Evolutionary conservation across 208 protist genomes (phyloP), one percentile per base, ranked within the genome.

Genomic region (Trypanosoma platydactyli): DNA sequence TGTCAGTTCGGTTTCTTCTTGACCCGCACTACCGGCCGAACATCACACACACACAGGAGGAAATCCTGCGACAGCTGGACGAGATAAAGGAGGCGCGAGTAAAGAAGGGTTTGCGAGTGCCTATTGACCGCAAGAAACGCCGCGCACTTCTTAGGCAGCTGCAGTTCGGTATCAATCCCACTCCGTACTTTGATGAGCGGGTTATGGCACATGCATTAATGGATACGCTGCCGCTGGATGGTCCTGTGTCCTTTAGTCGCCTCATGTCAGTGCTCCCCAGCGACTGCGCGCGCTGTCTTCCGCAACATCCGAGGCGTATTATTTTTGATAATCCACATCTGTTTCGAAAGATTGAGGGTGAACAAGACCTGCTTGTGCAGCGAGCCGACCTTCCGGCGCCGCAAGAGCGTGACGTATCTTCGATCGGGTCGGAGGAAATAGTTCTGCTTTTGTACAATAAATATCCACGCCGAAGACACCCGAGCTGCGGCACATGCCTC

Each of bases 141-240:
- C 86, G 89, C 1, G 54, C 54, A 27, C 53, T 92, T 38, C 66
- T 64, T 41, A 78, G 77, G 24, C 71, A 88, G 54, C 77, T 94
- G n/a, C 64, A 83, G 49, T 92, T 77, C 72, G 52, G 85, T 40
- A 57, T 51, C 13, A 77, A 82, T 35, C 83, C 84, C 6, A 81
- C 74, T 0, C 86, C 89, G 1, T 91, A 81, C 68, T 80, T 92
- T 25, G 83, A 95, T 65, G 73, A 89, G 12, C 66, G 73, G 35
- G 89, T 95, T 11, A 55, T 86, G n/a, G 80, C 79, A 5, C 80
- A 92, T 58, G 74, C 82, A 40, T 35, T 95, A 24, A 80, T 95
- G n/a, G 89, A 95, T 64, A 45, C 79, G 7, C 74, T 95, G 29
- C 89, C 89, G 1, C 42, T 73, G 41, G 58, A 65, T 18, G 76